Base-by-base conservation (phyloP, 2,329 filamentous ascomycete genomes). In the Pyrenophora seminiperda region DNA sequence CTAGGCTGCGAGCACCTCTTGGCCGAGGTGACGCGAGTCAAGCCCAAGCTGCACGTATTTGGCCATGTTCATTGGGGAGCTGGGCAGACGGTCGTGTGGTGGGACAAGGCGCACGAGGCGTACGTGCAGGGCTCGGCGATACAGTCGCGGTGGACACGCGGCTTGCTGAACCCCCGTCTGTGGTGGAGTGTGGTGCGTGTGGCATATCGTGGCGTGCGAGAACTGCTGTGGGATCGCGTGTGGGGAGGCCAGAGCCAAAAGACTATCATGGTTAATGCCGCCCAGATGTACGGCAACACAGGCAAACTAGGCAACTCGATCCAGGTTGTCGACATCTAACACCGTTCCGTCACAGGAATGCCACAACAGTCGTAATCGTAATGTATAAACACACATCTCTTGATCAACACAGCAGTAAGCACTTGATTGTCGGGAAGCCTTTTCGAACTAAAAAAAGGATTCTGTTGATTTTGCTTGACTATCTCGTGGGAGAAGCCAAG, bases 11-110 rank as follows among this genome's bases (percentile, higher is more conserved):
- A 85, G 5, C 81, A 83, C 47, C 79, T 96, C 5, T 79, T 93
- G 5, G 74, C 79, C 11, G 91, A 95, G 65, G 73, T 89, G 14
- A 90, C 88, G 85, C 83, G 88, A 29, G 84, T 91, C 9, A 85
- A 83, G 54, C 91, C 91, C 0, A 78, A 78, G 10, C 76, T 96
- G 11, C 90, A 96, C 71, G 81, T 96, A 39, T 96, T 94, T 69
- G 91, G 91, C 1, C 91, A 96, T 72, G 82, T 92, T 18, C 91
- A 96, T 75, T 88, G 81, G 65, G 89, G 84, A 7, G 82, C 88
- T 37, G 91, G 91, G 13, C 77, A 77, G 34, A 85, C 91, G 63
- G 73, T 84, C 0, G 80, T 89, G 7, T 88, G 84, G 73, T 96
- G 89, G 80, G 90, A 94, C 70, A 81, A 85, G 19, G 82, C 84